A percentile compares a stretch with the other conserved stretches of the same genome.
Conservation (phyloP, 139 green algal species). For the Tetraselmis striata region DNA sequence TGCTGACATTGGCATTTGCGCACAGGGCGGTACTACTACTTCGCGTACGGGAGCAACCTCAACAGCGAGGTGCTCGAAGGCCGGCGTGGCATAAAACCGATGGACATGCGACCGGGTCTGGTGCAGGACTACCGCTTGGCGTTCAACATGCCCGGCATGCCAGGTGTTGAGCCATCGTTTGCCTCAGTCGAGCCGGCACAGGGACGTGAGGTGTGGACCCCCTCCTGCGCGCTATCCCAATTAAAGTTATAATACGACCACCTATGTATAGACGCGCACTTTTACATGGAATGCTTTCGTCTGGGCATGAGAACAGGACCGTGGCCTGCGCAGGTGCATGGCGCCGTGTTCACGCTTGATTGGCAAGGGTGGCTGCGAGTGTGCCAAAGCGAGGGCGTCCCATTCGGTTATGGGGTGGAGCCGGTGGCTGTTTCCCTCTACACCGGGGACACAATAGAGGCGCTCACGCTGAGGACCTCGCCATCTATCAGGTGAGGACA, state of each 20-base stretch:
- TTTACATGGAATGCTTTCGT: too few relatives aligned
- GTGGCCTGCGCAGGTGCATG: background rate
- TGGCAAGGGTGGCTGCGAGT: background rate
- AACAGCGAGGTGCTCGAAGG: background rate
- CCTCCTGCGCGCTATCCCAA: too few relatives aligned
- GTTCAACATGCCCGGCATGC: background rate
- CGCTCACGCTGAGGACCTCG: background rate
- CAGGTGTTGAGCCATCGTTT: background rate
- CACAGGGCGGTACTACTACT: background rate
- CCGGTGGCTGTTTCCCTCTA: background rate
- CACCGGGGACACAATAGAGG: background rate
- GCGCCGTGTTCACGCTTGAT: background rate
- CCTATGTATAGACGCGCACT: too few relatives aligned
- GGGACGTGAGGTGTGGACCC: background rate
- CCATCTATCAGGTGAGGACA: background rate
- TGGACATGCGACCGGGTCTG: background rate
- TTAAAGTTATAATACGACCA: too few relatives aligned
- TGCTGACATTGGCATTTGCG: too few relatives aligned
- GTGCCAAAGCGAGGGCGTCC: background rate
- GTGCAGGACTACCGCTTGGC: background rate
- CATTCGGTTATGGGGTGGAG: background rate
- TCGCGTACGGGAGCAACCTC: background rate
- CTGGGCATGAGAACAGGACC: too few relatives aligned
- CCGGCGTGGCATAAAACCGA: background rate
- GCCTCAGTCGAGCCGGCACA: background rate